Evolutionary conservation across 129 eudicot genomes (phyloP).

Genomic region (Flaveria robusta): DNA sequence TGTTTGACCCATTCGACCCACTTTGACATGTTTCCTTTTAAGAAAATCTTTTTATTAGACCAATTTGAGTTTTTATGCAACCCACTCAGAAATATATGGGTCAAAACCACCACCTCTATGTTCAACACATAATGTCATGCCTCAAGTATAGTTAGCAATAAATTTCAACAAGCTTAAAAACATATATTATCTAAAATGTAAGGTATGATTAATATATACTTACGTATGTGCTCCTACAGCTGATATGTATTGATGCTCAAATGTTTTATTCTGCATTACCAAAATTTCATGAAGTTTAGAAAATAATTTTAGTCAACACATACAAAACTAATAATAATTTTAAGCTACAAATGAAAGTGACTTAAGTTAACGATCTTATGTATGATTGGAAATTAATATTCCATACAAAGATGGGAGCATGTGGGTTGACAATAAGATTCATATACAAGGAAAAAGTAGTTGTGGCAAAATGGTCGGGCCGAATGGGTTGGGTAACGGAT

Average conservation of each 20-base stretch:
- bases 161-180: slow-evolving; percentile 4
- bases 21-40: background rate
- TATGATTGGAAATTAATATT: background rate
- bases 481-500: background rate
- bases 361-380: background rate
- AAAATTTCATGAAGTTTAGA: slow-evolving; percentile 1
- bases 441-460: slow-evolving; percentile 1
- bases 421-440: background rate
- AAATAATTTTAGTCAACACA: background rate
- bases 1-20: slow-evolving; percentile 1
- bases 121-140: background rate
- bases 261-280: slow-evolving; percentile 83
- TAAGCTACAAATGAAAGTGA: slow-evolving; percentile 3
- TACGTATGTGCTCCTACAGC: slow-evolving; percentile 92
- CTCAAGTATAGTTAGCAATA: background rate
- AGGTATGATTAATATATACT: slow-evolving; percentile 31
- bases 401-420: background rate
- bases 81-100: background rate
- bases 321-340: background rate
- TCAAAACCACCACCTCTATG: background rate
- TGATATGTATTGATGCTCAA: slow-evolving; percentile 84
- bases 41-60: background rate
- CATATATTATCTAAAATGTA: slow-evolving; percentile 5
- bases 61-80: background rate
- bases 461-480: background rate